These are phyloP conservation scores for Ramaria rubella DNA, from an alignment of 768 basidiomycete genomes.

Conservation along the genomic window DNA sequence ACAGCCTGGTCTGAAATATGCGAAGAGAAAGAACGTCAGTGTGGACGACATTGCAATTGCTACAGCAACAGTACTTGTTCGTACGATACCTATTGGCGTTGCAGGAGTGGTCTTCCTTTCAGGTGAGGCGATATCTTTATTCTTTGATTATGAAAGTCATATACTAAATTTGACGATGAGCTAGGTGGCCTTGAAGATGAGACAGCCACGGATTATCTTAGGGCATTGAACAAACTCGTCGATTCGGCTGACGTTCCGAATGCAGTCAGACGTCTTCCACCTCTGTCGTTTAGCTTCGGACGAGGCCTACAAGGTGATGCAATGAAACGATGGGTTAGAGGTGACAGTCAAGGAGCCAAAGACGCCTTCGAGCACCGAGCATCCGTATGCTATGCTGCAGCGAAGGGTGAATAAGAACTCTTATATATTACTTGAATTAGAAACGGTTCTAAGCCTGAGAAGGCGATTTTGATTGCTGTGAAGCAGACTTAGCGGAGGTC, in stretches of 20 bases:
- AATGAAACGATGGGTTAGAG: slow-evolving; percentile 39
- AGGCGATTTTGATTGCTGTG: too few species aligned
- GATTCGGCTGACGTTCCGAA: slow-evolving; percentile 29
- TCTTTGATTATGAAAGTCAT: too few species aligned
- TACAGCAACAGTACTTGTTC: slow-evolving; percentile 39
- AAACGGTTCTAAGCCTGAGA: too few species aligned
- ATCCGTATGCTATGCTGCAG: slow-evolving; percentile 37
- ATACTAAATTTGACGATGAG: not conserved
- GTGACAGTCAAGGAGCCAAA: slow-evolving; percentile 37
- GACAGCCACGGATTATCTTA: slow-evolving; percentile 36
- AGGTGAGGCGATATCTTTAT: slow-evolving; percentile 31
- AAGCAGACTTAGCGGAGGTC: too few species aligned
- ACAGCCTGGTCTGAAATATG: slow-evolving; percentile 40
- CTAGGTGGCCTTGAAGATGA: slow-evolving; percentile 39
- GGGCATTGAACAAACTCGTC: slow-evolving; percentile 35
- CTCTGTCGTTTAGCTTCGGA: slow-evolving; percentile 45
- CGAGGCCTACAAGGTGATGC: slow-evolving; percentile 45
- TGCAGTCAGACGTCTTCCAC: slow-evolving; percentile 35
- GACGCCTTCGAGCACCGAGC: slow-evolving; percentile 37
- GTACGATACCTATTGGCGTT: slow-evolving; percentile 40
- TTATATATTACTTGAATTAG: too few species aligned
- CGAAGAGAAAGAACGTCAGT: slow-evolving; percentile 30
- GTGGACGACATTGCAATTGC: slow-evolving; percentile 40
- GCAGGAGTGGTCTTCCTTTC: slow-evolving; percentile 46
- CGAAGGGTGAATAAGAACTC: slow-evolving; percentile 26